Evolutionary conservation across 2,329 filamentous ascomycete genomes (phyloP).

Genomic region (Xylogone sp.): DNA sequence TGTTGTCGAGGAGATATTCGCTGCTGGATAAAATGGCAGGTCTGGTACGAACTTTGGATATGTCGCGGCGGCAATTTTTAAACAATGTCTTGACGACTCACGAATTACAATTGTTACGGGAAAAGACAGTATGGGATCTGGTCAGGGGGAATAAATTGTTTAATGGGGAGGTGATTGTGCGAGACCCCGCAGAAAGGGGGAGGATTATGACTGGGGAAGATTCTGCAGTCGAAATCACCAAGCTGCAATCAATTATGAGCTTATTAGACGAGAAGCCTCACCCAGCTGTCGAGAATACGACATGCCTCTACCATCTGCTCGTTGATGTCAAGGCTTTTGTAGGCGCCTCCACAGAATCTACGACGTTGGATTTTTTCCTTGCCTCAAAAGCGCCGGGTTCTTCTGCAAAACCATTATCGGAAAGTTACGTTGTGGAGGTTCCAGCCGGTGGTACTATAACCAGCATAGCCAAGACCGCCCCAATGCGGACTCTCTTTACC

Average conservation of each 20-base stretch:
- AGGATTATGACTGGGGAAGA: conserved; percentile 88
- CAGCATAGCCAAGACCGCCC: conserved; percentile 58
- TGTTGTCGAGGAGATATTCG: conserved; percentile 78
- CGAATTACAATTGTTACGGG: conserved; percentile 76
- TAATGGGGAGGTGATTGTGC: conserved; percentile 89
- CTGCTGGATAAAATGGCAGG: conserved; percentile 77
- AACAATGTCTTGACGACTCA: conserved; percentile 89
- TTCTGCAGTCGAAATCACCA: conserved; percentile 86
- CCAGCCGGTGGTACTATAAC: conserved; percentile 69
- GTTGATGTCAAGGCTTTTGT: conserved; percentile 82
- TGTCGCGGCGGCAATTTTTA: conserved; percentile 81
- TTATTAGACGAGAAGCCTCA: conserved; percentile 80
- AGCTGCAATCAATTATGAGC: conserved; percentile 93
- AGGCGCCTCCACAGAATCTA: conserved; percentile 70
- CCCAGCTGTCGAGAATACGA: conserved; percentile 61
- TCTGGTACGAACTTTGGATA: conserved; percentile 78
- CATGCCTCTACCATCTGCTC: conserved; percentile 74
- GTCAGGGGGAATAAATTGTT: conserved; percentile 93
- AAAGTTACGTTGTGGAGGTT: conserved; percentile 77
- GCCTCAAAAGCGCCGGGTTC: conserved; percentile 67
- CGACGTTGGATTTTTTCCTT: conserved; percentile 73
- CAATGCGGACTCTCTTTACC: conserved; percentile 81
- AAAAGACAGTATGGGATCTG: conserved; percentile 92
- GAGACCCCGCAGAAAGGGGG: conserved; percentile 78
- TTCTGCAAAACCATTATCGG: conserved; percentile 66